Base-by-base conservation (phyloP, 306 rosid genomes). In the Begonia fuchsioides region DNA sequence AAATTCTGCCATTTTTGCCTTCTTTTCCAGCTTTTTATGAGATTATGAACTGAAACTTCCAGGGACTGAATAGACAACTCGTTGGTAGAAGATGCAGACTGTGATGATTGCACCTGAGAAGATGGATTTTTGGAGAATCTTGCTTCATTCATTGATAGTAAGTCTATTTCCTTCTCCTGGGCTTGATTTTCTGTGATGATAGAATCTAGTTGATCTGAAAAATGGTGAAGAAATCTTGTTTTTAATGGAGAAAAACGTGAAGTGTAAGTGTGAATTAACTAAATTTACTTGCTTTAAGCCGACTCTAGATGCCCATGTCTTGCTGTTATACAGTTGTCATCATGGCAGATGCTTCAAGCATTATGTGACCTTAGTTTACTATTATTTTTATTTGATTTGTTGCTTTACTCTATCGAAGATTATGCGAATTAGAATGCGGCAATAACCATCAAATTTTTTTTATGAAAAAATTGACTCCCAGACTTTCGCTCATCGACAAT, bases 21-120 rank as follows among this genome's bases (percentile, higher is more conserved):
- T 70, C 75, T 70, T 10, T 51, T 48, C 71, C 81, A 76, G 60
- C 65, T 73, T 59, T 56, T 73, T 50, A 79, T 52, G 16, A 82
- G 75, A 49, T 15, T 68, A 43, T 59, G 72, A 52, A 78, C 39
- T 0, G 77, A 71, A 54, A 63, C 50, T 51, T 76, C 64, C 13
- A 79, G 32, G 44, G 48, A 50, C 52, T 67, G 69, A 43, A 70
- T 58, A 56, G 72, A 64, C 40, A 35, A 38, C 15, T 65, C 58
- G 57, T 39, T 59, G 43, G 69, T 61, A 26, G 35, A 26, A 26
- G 35, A 26, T 16, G 62, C 19, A 45, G 63, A 15, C 17, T 60
- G 44, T 10, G 50, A 43, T 53, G 43, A 55, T 49, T 68, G 67
- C 47, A 55, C 43, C 55, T 58, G 55, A 51, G 70, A 48, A 15